Base-by-base conservation (phyloP, 1,139 yeast species). In the Yamadazyma pseudoaaseri region DNA sequence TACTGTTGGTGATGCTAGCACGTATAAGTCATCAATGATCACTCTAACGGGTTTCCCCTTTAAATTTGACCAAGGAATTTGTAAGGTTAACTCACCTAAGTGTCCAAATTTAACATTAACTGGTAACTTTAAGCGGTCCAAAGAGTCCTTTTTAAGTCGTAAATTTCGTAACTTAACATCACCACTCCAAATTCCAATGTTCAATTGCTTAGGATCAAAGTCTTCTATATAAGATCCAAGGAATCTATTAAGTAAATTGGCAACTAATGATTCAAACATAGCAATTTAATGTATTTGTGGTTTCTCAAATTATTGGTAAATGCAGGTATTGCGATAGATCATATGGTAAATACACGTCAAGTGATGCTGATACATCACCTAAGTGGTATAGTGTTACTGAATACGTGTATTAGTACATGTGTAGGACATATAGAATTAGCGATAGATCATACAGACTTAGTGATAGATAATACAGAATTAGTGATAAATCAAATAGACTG, bases 131-230 rank as follows among this genome's bases (percentile, higher is more conserved):
- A 92, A 73, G 50, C 84, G 76, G 56, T 92, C 98, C 30, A 94
- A 67, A 6, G 97, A 90, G 58, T 82, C 90, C 41, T 79, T 76
- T 59, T 86, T 86, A 39, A 94, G 68, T 42, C 83, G 74, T 43
- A 94, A 70, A 54, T 90, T 81, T 43, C 73, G 73, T 34, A 94
- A 67, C 54, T 86, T 87, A 30, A 90, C 98, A 67, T 92, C 97
- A 20, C 99, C 99, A 50, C 92, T 80, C 96, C 98, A 90, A 27
- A 94, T 90, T 2, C 97, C 98, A 37, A 92, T 90, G 50, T 92
- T 89, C 52, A 92, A 65, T 53, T 90, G 97, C 46, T 86, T 86
- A 10, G 97, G 90, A 60, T 94, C 98, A 54, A 92, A 92, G 58
- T 92, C 85, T 61, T 94, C 96, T 34, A 94, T 92, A 62, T 92